Conservation (phyloP, 768 basidiomycete species). For the Mycena chlorophos region DNA sequence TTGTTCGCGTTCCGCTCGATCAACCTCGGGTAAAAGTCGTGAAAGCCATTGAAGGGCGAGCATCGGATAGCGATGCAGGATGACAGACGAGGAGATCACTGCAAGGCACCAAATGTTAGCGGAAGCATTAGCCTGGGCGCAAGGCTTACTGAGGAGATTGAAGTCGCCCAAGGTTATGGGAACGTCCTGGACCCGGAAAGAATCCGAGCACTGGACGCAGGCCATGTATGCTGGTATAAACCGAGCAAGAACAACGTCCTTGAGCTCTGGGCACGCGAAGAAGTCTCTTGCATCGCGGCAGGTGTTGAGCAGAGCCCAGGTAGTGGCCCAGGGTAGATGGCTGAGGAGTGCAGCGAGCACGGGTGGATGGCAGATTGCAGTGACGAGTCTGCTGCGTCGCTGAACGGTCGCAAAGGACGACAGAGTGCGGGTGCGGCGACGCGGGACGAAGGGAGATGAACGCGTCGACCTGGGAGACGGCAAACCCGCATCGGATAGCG, state of each 20-base stretch:
- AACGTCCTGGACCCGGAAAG: conserved; percentile 44
- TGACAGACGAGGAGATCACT: conserved; percentile 68
- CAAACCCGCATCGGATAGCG: background rate
- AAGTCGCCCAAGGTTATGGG: conserved; percentile 59
- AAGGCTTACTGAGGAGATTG: conserved; percentile 61
- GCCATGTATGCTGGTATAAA: conserved; percentile 61
- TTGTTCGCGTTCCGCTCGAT: conserved; percentile 31
- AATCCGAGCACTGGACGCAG: conserved; percentile 43
- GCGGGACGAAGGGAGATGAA: background rate
- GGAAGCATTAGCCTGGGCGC: conserved; percentile 2
- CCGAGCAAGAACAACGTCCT: conserved; percentile 43
- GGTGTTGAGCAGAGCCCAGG: conserved; percentile 40
- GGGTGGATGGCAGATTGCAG: conserved; percentile 20
- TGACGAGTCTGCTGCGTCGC: conserved; percentile 7
- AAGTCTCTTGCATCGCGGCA: conserved; percentile 34
- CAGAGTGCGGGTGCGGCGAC: conserved; percentile 23
- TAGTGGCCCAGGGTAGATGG: conserved; percentile 40
- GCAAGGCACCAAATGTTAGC: conserved; percentile 12
- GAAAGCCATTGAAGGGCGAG: conserved; percentile 60
- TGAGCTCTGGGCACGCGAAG: conserved; percentile 30
- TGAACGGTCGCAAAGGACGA: conserved; percentile 15
- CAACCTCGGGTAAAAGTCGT: conserved; percentile 31
- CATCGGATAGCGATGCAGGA: conserved; percentile 71
- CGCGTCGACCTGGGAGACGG: conserved; percentile 4
- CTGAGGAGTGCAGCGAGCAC: conserved; percentile 31